Evolutionary conservation across 352 stramenopile species (phyloP).

Genomic region (Globisporangium recalcitrans): DNA sequence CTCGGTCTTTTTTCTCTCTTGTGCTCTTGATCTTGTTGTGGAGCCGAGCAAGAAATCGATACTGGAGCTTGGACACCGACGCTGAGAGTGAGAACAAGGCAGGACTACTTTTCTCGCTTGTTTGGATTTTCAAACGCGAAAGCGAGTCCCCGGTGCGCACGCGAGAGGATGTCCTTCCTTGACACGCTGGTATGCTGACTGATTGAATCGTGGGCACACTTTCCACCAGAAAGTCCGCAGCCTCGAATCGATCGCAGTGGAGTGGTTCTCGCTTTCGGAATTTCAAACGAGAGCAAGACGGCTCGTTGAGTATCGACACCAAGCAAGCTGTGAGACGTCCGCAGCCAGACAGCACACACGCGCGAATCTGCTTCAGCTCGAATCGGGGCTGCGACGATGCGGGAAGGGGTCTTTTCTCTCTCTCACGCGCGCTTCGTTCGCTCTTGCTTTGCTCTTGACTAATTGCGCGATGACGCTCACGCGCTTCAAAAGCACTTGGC

Average conservation of each 20-base stretch:
- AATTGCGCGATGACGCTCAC: background rate
- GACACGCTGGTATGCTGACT: too few species aligned
- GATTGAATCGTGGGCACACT: background rate
- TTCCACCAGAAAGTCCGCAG: constrained; percentile 3
- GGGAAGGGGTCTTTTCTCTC: background rate
- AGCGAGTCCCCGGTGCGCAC: too few species aligned
- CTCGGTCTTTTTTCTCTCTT: too few species aligned
- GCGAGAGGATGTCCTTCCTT: too few species aligned
- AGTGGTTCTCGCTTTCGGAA: background rate
- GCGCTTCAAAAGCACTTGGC: background rate
- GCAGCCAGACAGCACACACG: background rate
- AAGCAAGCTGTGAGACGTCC: background rate
- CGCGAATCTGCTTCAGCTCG: background rate
- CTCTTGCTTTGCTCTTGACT: background rate
- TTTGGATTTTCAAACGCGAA: constrained; percentile 1
- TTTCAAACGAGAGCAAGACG: background rate
- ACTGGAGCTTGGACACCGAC: background rate
- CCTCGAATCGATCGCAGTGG: background rate
- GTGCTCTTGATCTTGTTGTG: background rate
- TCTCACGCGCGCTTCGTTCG: background rate
- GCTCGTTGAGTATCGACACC: too few species aligned
- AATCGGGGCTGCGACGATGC: background rate
- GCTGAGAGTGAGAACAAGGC: background rate
- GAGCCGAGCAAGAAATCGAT: background rate
- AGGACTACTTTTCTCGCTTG: background rate